Conservation (phyloP, 2,329 filamentous ascomycete species). For the Colletotrichum sansevieriae region DNA sequence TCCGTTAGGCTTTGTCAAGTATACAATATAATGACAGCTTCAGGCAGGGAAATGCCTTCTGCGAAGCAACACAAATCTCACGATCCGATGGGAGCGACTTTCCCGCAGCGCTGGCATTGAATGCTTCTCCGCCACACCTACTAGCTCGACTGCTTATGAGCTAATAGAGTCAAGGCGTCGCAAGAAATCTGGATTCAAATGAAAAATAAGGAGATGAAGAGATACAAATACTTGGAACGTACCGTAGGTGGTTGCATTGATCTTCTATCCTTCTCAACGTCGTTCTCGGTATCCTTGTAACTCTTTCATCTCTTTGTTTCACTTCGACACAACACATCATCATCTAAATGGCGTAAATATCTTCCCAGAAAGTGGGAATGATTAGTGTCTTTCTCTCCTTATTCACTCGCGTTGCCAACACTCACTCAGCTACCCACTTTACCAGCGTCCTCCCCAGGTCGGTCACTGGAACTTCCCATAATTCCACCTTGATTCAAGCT, state of each 20-base stretch:
- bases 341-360: background rate
- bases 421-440: background rate
- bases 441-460: background rate
- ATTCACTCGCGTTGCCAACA: fast-evolving
- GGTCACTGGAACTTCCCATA: background rate
- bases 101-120: background rate
- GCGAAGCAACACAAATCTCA: background rate
- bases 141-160: background rate
- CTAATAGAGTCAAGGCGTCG: background rate
- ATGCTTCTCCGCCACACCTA: slow-evolving; percentile 10
- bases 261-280: too few species aligned
- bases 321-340: too few species aligned
- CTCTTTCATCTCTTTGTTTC: too few species aligned
- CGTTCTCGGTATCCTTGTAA: too few species aligned
- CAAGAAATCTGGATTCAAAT: background rate
- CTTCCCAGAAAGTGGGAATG: background rate
- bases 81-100: slow-evolving; percentile 3
- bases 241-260: too few species aligned
- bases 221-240: too few species aligned
- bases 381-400: background rate
- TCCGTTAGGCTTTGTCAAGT: too few species aligned
- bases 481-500: slow-evolving; percentile 5
- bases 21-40: too few species aligned
- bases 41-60: background rate
- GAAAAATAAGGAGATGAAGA: background rate